These are phyloP conservation scores for Phytophthora pluvialis DNA, from an alignment of 352 stramenopile genomes.

Conservation along the genomic window DNA sequence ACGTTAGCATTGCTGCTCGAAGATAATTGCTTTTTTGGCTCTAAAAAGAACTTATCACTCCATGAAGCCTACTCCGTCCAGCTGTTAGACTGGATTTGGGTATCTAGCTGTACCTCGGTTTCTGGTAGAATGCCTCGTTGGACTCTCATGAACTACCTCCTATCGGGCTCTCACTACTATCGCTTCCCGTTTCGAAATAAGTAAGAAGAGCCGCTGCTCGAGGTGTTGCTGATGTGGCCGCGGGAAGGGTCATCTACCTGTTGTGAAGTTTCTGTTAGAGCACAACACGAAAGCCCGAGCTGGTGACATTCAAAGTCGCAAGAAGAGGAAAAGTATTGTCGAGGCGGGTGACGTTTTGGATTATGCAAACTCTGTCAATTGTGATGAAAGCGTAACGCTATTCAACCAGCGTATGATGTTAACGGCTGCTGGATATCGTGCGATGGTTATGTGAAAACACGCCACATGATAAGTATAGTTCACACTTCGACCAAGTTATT, in stretches of 20 bases:
- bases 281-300: not conserved
- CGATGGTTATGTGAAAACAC: constrained; percentile 7
- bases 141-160: constrained; percentile 1
- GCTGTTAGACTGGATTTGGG: no score
- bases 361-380: no score
- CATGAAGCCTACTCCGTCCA: no score
- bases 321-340: not conserved
- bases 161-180: not conserved
- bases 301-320: not conserved
- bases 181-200: not conserved
- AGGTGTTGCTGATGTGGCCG: not conserved
- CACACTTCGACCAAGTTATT: not conserved
- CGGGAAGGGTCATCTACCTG: no score
- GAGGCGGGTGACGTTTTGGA: not conserved
- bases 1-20: no score
- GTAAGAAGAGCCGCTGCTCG: not conserved
- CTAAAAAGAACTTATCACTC: no score
- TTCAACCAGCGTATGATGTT: not conserved
- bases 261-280: no score
- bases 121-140: not conserved
- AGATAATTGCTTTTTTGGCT: no score
- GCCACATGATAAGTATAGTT: not conserved
- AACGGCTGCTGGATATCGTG: not conserved
- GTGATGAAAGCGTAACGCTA: not conserved
- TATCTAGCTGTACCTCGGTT: no score